Evolutionary conservation across 176 grass and related monocot genomes (phyloP), one percentile per base, ranked within the genome.

Genomic region (Aegilops umbellulata): DNA sequence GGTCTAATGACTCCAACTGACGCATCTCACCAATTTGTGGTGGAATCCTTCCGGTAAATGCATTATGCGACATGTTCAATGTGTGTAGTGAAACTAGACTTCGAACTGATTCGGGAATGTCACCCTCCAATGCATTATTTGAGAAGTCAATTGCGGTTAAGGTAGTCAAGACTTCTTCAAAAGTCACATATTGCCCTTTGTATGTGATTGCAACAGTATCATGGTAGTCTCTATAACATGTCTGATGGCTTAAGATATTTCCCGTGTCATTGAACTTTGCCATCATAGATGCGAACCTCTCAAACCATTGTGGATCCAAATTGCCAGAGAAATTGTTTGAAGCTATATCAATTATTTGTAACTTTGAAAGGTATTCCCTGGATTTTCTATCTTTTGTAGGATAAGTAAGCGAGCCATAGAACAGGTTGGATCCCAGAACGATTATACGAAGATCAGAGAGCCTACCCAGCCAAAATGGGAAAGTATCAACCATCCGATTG

Each of bases 261-360:
- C 23, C 23, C 1, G 11, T 26, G 0, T 5, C 22, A 24, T 5
- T 3, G 22, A 11, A 23, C 3, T 24, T 61, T 24, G 9, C 60
- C 8, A 24, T 61, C 22, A 61, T 23, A 11, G 22, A 11, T 61
- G n/a, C 4, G 2, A 61, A 27, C 10, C 61, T 64, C 61, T 0
- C 10, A 24, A 64, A 64, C 10, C 61, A 64, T 64, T 5, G 24
- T 27, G 8, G n/a, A 61, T 24, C 60, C 55, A 87, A 49, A 32
- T 22, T 66, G 2, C 74, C 74, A 46, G 63, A 41, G 15, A 91
- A 68, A 32, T 84, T 80, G 19, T 87, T 91, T 74, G 66, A 91
- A 6, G 80, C 74, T 2, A 91, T 22, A 60, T 87, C 85, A 63
- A 91, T 41, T 0, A 91, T 84, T 63, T 86, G 74, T 73, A 90